Conservation (phyloP, 768 basidiomycete species). For the Russula sp. region DNA sequence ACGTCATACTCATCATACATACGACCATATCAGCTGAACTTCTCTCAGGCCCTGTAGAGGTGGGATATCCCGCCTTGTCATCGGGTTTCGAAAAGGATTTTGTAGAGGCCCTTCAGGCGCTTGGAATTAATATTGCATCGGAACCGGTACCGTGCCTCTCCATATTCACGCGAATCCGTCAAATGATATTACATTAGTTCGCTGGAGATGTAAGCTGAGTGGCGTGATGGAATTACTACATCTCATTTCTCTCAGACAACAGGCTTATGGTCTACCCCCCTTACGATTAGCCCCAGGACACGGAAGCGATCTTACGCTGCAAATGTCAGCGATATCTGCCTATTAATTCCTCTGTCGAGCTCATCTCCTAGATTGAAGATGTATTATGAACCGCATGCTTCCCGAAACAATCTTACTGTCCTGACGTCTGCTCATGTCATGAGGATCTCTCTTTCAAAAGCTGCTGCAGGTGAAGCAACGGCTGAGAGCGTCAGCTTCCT, state of each 20-base stretch:
- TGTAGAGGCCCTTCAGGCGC: slow-evolving; percentile 1
- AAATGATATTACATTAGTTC: slow-evolving; percentile 12
- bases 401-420: slow-evolving; percentile 31
- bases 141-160: slow-evolving; percentile 14
- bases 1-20: background rate
- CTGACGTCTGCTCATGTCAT: slow-evolving; percentile 27
- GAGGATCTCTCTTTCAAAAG: slow-evolving; percentile 17
- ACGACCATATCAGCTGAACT: background rate
- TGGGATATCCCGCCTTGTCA: slow-evolving; percentile 6
- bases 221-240: background rate
- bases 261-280: slow-evolving; percentile 17
- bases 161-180: background rate
- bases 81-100: slow-evolving; percentile 20
- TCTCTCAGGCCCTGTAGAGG: slow-evolving; percentile 21
- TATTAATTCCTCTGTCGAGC: no score
- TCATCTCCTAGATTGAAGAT: slow-evolving; percentile 7
- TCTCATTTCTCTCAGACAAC: slow-evolving; percentile 16
- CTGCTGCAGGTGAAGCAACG: background rate
- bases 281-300: slow-evolving; percentile 12
- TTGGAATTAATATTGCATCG: slow-evolving; percentile 1
- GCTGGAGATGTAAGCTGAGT: slow-evolving; percentile 22
- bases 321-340: slow-evolving; percentile 13
- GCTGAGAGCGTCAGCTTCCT: slow-evolving; percentile 24
- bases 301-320: slow-evolving; percentile 24
- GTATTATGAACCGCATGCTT: slow-evolving; percentile 32